Evolutionary conservation across 2,329 filamentous ascomycete species (phyloP), one percentile per base, ranked within the genome.

Genomic region (Pyrenophora graminea): DNA sequence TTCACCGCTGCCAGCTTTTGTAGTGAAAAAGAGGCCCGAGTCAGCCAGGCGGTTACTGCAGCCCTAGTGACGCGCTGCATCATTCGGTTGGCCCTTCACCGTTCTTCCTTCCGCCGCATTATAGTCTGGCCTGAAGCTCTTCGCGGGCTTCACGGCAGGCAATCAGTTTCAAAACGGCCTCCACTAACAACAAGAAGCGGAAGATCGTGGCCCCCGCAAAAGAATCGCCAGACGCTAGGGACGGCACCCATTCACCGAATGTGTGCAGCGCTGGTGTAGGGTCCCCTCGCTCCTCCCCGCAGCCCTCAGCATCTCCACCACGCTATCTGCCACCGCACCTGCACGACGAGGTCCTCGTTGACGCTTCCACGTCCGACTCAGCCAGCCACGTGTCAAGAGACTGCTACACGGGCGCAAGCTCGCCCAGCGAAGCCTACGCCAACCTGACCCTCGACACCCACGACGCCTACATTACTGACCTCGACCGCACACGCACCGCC

Each of bases 281-380:
- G 25, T 71, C 71, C 51, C 73, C 72, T 61, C 70, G 55, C 33
- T 71, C 71, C 52, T 74, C 72, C 60, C 70, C 72, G 55, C 70
- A 69, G 37, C 69, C 66, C 49, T 70, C 71, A 42, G 62, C 68
- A 53, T 72, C 64, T 17, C 73, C 74, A 47, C 74, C 76, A 37
- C 76, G 79, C 52, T 82, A 79, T 67, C 75, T 84, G 48, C 82
- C 82, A 54, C 78, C 81, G 46, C 82, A 84, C 69, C 72, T 84
- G 49, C 80, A 82, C 66, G 76, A 78, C 68, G 80, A 82, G 67
- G 75, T 80, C 46, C 62, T 68, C 30, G 41, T 53, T 27, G 72
- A 75, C 65, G 63, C 68, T 10, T 56, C 63, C 65, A 63, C 68
- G 8, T 56, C 63, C 21, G 69, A 72, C 48, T 42, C 65, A 30